Evolutionary conservation across 495 filamentous ascomycete genomes (phyloP).

Genomic region (Cercophora newfieldiana): DNA sequence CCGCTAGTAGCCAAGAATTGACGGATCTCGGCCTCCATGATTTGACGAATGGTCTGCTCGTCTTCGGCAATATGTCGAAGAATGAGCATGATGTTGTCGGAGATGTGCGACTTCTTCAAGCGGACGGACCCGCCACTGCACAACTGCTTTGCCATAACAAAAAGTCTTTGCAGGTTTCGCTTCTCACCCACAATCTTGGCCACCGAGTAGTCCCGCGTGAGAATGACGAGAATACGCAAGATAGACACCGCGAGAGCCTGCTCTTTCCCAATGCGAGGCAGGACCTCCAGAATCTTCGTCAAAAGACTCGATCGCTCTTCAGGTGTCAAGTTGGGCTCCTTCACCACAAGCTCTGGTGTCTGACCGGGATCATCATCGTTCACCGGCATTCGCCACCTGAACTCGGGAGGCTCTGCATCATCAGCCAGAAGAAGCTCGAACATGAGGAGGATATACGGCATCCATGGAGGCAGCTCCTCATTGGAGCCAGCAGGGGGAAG

Average conservation of each 20-base stretch:
- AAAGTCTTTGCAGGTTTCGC: constrained; percentile 82
- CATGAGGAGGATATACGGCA: constrained; percentile 84
- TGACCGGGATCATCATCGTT: constrained; percentile 56
- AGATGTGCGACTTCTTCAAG: constrained; percentile 64
- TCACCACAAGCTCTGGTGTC: constrained; percentile 54
- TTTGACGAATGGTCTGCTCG: constrained; percentile 81
- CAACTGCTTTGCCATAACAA: constrained; percentile 91
- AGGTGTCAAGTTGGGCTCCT: constrained; percentile 62
- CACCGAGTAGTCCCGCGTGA: constrained; percentile 75
- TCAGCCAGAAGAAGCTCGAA: constrained; percentile 87
- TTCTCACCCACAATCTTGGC: constrained; percentile 80
- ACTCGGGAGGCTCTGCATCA: constrained; percentile 75
- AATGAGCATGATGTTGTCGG: constrained; percentile 72
- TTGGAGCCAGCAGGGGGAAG: constrained; percentile 62
- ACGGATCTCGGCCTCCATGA: constrained; percentile 91
- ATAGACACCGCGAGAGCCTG: constrained; percentile 80
- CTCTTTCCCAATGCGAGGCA: constrained; percentile 85
- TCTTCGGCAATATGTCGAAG: constrained; percentile 94
- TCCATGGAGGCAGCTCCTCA: constrained; percentile 84
- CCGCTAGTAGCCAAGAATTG: constrained; percentile 58
- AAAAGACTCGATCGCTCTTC: constrained; percentile 72
- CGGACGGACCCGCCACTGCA: constrained; percentile 72
- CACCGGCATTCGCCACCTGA: constrained; percentile 67
- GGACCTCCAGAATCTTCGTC: constrained; percentile 71
- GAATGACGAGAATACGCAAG: constrained; percentile 81